Evolutionary conservation across 2,329 filamentous ascomycete species (phyloP), one percentile per base, ranked within the genome.

Genomic region (Rasamsonia emersonii): DNA sequence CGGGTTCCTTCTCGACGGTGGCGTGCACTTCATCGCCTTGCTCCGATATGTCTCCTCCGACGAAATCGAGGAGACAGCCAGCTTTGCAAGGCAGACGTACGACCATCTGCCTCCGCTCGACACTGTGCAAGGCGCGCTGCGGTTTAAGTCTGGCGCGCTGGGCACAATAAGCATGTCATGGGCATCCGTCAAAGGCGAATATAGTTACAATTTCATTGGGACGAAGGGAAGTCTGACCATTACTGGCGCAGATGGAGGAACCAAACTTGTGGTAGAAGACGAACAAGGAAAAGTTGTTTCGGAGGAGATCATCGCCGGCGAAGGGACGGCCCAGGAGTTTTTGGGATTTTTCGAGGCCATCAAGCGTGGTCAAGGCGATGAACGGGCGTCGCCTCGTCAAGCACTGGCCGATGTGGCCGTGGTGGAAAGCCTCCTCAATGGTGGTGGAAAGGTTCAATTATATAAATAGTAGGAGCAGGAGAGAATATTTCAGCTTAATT

Each of bases 1-100:
- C 33, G 82, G 83, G 0, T 86, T 86, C 51, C 54, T 86, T 33
- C 71, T 88, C 2, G 82, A 88, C 48, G 80, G 75, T 9, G 82
- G 83, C 25, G 79, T 88, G 16, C 83, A 88, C 54, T 78, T 74
- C 38, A 64, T 77, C 5, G 82, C 82, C 5, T 76, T 61, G 0
- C 66, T 79, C 30, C 65, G 82, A 10, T 53, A 72, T 18, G 50
- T 88, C 24, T 39, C 56, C 0, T 60, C 62, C 3, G 53, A 69
- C 28, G 58, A 65, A 6, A 59, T 71, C 17, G 54, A 58, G 9
- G 61, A 56, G 19, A 55, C 80, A 3, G 62, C 64, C 11, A 75
- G 75, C 0, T 72, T 73, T 38, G 74, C 75, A 1, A 48, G 59
- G 3, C 68, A 73, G 42, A 56, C 73, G 28, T 67, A 73, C 39